Conservation (phyloP, 495 filamentous ascomycete species). For the Talaromyces thailandensis region DNA sequence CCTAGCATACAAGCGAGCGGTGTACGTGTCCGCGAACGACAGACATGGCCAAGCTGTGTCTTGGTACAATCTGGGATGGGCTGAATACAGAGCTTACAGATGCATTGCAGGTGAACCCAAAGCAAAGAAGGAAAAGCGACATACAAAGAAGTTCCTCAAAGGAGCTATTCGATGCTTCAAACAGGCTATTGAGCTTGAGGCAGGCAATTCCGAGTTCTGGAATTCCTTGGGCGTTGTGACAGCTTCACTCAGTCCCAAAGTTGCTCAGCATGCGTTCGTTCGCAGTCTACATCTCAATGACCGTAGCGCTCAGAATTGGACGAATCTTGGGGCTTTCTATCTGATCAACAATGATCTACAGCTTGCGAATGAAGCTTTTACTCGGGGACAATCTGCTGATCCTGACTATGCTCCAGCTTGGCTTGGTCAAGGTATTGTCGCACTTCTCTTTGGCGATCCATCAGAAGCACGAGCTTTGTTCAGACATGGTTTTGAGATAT, state of each 20-base stretch:
- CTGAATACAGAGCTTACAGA: constrained; percentile 72
- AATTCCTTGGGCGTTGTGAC: constrained; percentile 90
- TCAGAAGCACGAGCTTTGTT: constrained; percentile 77
- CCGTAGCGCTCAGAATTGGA: constrained; percentile 71
- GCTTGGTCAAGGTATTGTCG: constrained; percentile 86
- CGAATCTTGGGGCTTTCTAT: constrained; percentile 81
- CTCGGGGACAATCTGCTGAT: constrained; percentile 83
- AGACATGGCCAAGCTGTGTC: constrained; percentile 87
- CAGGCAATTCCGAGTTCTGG: constrained; percentile 96
- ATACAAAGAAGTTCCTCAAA: constrained; percentile 58
- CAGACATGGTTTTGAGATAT: constrained; percentile 92
- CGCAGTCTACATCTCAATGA: constrained; percentile 90
- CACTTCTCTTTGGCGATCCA: constrained; percentile 59
- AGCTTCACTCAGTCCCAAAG: constrained; percentile 69
- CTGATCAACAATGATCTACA: constrained; percentile 72
- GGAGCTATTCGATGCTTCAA: constrained; percentile 91
- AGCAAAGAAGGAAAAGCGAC: constrained; percentile 27
- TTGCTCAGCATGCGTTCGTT: constrained; percentile 93
- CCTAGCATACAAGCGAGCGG: constrained; percentile 77
- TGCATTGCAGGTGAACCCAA: constrained; percentile 40
- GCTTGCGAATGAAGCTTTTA: constrained; percentile 82
- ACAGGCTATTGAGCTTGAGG: constrained; percentile 88
- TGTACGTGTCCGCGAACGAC: constrained; percentile 64
- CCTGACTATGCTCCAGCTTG: constrained; percentile 88
- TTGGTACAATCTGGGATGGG: constrained; percentile 95